A percentile compares a stretch with the other conserved stretches of the same genome.
Conservation (phyloP, 257 asterid species). For the Ophiorrhiza pumila region DNA sequence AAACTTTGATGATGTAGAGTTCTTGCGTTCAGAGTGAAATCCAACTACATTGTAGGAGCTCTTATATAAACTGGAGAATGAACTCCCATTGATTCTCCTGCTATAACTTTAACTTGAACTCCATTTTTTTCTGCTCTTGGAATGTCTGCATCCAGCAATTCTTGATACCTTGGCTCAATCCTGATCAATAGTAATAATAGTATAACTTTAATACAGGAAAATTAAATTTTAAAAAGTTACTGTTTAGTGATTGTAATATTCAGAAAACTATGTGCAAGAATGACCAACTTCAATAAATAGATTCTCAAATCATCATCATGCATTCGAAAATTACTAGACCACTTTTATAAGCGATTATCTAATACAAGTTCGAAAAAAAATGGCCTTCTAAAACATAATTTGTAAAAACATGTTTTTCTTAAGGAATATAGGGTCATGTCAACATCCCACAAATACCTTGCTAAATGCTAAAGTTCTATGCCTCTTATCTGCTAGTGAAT, state of each 20-base stretch:
- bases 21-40: constrained; percentile 56
- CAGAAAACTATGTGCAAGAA: not conserved
- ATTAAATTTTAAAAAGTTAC: not conserved
- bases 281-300: not conserved
- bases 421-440: not conserved
- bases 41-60: constrained; percentile 90
- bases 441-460: constrained; percentile 5
- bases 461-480: not conserved
- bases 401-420: not conserved
- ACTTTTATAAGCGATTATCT: not conserved
- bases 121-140: constrained; percentile 67
- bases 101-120: constrained; percentile 69
- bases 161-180: constrained; percentile 91
- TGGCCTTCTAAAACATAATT: constrained; percentile 5
- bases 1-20: constrained; percentile 59
- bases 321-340: not conserved
- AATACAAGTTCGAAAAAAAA: not conserved
- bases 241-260: not conserved
- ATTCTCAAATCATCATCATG: not conserved
- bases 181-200: constrained; percentile 36
- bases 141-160: constrained; percentile 54
- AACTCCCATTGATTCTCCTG: constrained; percentile 92
- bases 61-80: constrained; percentile 74
- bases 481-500: not conserved
- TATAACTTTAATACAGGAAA: not conserved